phyloP scores from a whole-genome alignment of 1,284 basidiomycete species.

The Trichosporon sp. region DNA sequence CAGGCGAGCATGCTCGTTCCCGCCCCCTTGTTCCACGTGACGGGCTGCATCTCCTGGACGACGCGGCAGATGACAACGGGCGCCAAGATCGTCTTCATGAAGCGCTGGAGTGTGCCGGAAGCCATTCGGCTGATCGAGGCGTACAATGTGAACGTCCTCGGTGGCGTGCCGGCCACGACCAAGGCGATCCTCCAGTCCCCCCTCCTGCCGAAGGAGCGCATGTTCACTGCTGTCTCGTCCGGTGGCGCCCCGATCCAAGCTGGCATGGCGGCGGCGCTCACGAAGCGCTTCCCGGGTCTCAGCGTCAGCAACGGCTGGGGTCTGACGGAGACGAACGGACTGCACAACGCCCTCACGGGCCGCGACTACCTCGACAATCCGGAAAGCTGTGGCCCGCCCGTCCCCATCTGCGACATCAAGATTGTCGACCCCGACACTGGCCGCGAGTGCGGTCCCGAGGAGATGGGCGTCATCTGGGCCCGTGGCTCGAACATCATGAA shows the following conservation, averaged over 20 bases:
- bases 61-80: constrained; percentile 55
- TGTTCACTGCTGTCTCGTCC: constrained; percentile 47
- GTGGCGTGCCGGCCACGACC: constrained; percentile 50
- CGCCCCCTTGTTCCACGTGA: constrained; percentile 52
- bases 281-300: constrained; percentile 42
- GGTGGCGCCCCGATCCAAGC: constrained; percentile 50
- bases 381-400: constrained; percentile 37
- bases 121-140: constrained; percentile 41
- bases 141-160: constrained; percentile 36
- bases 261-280: constrained; percentile 43
- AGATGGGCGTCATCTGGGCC: constrained; percentile 41
- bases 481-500: constrained; percentile 52
- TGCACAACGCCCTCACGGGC: constrained; percentile 45
- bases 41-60: constrained; percentile 49
- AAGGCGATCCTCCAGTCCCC: constrained; percentile 44
- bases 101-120: constrained; percentile 43
- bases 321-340: constrained; percentile 52
- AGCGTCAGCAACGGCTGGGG: constrained; percentile 45
- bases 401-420: constrained; percentile 42
- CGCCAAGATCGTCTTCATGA: constrained; percentile 47
- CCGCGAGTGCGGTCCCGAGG: constrained; percentile 33
- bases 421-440: constrained; percentile 44
- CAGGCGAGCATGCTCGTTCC: constrained; percentile 41
- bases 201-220: constrained; percentile 36
- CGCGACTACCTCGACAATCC: constrained; percentile 40